These are phyloP conservation scores for Casaregolazyma lundiana DNA, from an alignment of 1,139 yeast species.

Conservation along the genomic window DNA sequence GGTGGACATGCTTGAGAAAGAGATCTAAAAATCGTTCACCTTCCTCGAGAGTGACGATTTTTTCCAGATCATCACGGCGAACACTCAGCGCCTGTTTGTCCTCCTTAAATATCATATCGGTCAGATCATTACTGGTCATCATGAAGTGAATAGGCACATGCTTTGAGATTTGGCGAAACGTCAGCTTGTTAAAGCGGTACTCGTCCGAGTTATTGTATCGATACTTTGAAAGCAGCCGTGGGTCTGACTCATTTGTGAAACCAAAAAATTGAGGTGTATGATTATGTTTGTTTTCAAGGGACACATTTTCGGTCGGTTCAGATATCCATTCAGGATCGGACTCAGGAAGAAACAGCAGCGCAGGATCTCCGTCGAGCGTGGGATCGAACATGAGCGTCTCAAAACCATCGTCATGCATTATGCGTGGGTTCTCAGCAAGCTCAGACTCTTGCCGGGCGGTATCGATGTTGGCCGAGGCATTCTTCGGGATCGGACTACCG, in stretches of 20 bases:
- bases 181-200: not conserved
- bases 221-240: not conserved
- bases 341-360: not conserved
- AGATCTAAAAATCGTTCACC: not conserved
- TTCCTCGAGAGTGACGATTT: not conserved
- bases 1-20: constrained; percentile 31
- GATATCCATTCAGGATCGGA: not conserved
- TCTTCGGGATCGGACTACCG: not conserved
- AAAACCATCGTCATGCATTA: not conserved
- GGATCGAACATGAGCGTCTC: not conserved
- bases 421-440: not conserved
- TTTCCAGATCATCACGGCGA: not conserved
- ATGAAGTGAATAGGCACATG: not conserved
- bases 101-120: not conserved
- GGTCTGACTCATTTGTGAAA: not conserved
- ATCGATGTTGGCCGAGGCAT: too few species aligned
- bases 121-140: not conserved
- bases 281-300: not conserved
- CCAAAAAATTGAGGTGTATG: not conserved
- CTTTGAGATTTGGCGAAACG: not conserved
- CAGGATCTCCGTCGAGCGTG: not conserved
- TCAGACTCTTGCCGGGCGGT: too few species aligned
- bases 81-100: not conserved
- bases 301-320: not conserved
- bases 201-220: not conserved